Evolutionary conservation across 345 rosid genomes (phyloP), one percentile per base, ranked within the genome.

Genomic region (Diplotaxis tenuifolia): DNA sequence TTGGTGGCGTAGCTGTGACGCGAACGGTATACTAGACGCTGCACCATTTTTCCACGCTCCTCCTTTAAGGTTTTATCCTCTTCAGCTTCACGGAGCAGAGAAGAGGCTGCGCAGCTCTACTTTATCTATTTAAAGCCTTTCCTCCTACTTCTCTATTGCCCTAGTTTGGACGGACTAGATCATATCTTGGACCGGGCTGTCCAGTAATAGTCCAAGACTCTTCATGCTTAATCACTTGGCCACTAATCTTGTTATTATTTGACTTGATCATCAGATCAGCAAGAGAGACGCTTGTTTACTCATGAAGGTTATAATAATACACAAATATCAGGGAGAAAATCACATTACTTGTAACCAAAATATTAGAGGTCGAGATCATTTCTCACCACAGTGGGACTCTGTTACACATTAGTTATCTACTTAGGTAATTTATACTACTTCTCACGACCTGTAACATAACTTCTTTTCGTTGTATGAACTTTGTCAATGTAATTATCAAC

Each of bases 1-100:
- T 85, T 93, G 65, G 97, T 93, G 81, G 97, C 98, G 60, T 93
- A 93, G 83, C 97, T 90, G 84, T 93, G 98, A 40, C 98, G 87
- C 61, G 80, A 80, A 53, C 98, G 87, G 78, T 91, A 91, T 0
- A 91, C 90, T 3, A 93, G 89, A 61, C 98, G 90, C 89, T 93
- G 98, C 72, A 91, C 98, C 97, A 93, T 93, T 78, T 84, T 81
- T 11, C 3, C 8, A 34, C 47, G 4, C 10, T 60, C 76, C 16
- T 55, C 70, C 77, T 14, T 9, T 15, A 75, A 80, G 86, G 83
- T 80, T 84, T 74, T 63, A 22, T 38, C 47, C 70, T 75, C 79
- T 52, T 62, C 75, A 29, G 65, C 61, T 74, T 58, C 68, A 54
- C 73, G 78, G 56, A 75, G 77, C 81, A 65, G 71, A 57, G 71